Conservation (phyloP, 2,329 filamentous ascomycete genomes). For the Colletotrichum cordylinicola region DNA sequence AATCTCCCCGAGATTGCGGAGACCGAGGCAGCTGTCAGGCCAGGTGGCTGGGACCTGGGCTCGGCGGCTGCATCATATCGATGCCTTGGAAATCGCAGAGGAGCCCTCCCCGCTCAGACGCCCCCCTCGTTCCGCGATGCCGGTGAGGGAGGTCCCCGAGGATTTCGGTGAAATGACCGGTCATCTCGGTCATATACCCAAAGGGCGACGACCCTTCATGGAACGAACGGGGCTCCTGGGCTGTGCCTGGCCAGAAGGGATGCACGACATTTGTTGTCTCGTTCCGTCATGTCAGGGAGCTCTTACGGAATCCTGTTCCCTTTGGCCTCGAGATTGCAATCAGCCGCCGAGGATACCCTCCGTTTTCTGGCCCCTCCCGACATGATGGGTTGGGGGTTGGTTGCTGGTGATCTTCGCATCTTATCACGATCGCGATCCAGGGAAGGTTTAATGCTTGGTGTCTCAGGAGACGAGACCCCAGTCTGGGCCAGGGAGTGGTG, state of each 20-base stretch:
- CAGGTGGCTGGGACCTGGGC: neutral
- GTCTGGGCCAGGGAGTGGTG: neutral
- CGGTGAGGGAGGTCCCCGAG: neutral
- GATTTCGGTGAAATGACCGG: neutral
- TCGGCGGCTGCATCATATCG: neutral
- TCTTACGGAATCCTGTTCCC: neutral
- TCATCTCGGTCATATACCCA: neutral
- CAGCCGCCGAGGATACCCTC: neutral
- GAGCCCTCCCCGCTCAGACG: neutral
- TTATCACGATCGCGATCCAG: neutral
- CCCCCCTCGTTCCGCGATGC: neutral
- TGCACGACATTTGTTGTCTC: neutral
- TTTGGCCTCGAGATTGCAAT: neutral
- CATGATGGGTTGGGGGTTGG: neutral
- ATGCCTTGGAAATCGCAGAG: neutral
- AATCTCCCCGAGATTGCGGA: neutral
- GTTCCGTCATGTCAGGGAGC: slow-evolving; percentile 10
- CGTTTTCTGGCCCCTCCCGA: neutral
- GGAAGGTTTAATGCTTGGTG: neutral
- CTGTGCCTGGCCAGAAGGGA: neutral
- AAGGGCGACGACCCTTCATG: neutral
- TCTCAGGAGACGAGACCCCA: neutral
- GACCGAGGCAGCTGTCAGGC: neutral
- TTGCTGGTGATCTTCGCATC: neutral
- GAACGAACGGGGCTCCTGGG: neutral